Conservation (phyloP, 306 rosid species). For the Pyrus bretschneideri region DNA sequence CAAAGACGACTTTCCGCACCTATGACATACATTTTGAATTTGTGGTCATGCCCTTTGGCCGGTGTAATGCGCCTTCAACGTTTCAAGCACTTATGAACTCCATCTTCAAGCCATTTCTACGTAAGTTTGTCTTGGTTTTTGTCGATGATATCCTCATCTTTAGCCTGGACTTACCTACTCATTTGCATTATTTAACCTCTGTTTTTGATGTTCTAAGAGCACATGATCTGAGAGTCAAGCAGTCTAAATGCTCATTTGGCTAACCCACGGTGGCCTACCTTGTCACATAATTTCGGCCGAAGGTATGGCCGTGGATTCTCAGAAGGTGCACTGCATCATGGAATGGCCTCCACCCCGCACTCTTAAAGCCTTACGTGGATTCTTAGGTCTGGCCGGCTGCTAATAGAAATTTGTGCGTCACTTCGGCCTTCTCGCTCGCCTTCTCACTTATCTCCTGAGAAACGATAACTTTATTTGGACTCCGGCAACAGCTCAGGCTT, state of each 20-base stretch:
- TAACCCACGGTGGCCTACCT: not conserved
- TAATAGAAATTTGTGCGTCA: not conserved
- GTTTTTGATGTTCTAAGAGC: not conserved
- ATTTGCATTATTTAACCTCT: not conserved
- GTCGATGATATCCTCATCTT: not conserved
- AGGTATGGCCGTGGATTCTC: not conserved
- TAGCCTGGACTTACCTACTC: not conserved
- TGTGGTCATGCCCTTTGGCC: too few species aligned
- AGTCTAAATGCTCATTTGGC: not conserved
- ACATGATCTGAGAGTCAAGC: not conserved
- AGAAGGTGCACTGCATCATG: not conserved
- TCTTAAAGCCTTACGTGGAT: not conserved
- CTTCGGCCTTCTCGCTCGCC: too few species aligned
- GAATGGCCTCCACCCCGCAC: not conserved
- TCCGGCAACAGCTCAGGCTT: accelerated
- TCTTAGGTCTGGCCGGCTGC: not conserved
- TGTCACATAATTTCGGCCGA: not conserved
- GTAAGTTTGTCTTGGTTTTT: not conserved
- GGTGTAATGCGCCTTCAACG: not conserved
- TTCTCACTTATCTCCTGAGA: accelerated
- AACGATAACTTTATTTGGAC: not conserved
- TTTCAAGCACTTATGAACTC: not conserved
- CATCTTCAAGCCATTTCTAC: not conserved
- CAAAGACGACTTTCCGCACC: not conserved
- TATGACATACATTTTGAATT: not conserved